Conservation (phyloP, 805 yeast genomes). For the Saturnispora bothae region DNA sequence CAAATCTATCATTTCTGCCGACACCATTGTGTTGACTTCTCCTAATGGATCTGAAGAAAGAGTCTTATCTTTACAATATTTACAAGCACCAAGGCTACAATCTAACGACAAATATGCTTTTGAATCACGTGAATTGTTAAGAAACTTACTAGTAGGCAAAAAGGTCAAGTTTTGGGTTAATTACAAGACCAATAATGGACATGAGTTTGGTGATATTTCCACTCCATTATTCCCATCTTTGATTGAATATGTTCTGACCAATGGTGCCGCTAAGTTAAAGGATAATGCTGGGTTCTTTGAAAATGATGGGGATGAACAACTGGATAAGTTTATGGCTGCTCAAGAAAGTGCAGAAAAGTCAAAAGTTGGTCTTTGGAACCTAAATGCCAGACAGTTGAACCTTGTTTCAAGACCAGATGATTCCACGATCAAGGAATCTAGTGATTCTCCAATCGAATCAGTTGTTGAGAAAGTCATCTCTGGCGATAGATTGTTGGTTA, state of each 20-base stretch:
- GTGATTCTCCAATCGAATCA: slow-evolving; percentile 35
- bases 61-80: slow-evolving; percentile 51
- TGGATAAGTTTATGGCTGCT: slow-evolving; percentile 28
- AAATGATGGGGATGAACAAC: slow-evolving; percentile 32
- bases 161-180: slow-evolving; percentile 47
- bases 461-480: slow-evolving; percentile 67
- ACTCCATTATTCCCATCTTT: slow-evolving; percentile 55
- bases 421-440: slow-evolving; percentile 28
- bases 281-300: slow-evolving; percentile 32
- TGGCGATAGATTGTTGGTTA: slow-evolving; percentile 67
- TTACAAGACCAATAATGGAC: slow-evolving; percentile 41
- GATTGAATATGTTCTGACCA: slow-evolving; percentile 41
- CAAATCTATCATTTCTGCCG: slow-evolving; percentile 61
- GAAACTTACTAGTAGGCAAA: slow-evolving; percentile 56
- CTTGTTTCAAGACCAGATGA: slow-evolving; percentile 23
- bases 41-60: slow-evolving; percentile 46
- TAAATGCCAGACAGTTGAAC: slow-evolving; percentile 18
- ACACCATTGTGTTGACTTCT: slow-evolving; percentile 54
- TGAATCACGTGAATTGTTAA: slow-evolving; percentile 50
- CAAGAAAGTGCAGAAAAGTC: slow-evolving; percentile 43
- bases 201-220: slow-evolving; percentile 64
- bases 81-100: slow-evolving; percentile 45
- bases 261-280: slow-evolving; percentile 55
- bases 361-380: slow-evolving; percentile 49
- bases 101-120: slow-evolving; percentile 39